phyloP scores from a whole-genome alignment of 805 yeast species.

The Candida pini region DNA sequence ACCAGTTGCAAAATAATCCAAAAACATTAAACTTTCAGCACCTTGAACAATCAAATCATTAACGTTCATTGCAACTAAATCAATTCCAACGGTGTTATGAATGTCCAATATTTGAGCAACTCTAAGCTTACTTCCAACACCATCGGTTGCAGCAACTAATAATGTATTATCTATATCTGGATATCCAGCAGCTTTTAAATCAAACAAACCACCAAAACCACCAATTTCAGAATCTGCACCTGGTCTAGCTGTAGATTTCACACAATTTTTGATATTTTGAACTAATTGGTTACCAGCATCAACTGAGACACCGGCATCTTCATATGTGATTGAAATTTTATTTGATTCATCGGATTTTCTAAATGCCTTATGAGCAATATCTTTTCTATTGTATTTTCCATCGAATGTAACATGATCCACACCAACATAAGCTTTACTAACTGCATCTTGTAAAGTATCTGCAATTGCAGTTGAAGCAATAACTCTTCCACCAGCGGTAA shows the following conservation, averaged over 20 bases:
- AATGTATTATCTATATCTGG: conserved; percentile 65
- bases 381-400: conserved; percentile 79
- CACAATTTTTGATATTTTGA: conserved; percentile 83
- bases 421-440: conserved; percentile 79
- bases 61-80: conserved; percentile 98
- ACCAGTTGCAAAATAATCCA: conserved; percentile 96
- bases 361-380: conserved; percentile 96
- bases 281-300: conserved; percentile 92
- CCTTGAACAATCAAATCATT: conserved; percentile 98
- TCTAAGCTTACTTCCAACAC: conserved; percentile 96
- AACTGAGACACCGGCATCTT: conserved; percentile 94
- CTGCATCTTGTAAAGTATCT: conserved; percentile 68
- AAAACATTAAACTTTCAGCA: conserved; percentile 92
- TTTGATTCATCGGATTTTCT: conserved; percentile 35
- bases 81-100: conserved; percentile 98
- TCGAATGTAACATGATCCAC: conserved; percentile 68
- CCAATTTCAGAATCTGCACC: conserved; percentile 99
- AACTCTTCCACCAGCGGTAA: conserved; percentile 95
- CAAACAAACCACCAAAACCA: conserved; percentile 97
- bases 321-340: conserved; percentile 66
- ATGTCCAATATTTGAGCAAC: conserved; percentile 86
- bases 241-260: conserved; percentile 85
- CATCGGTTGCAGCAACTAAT: conserved; percentile 96
- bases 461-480: conserved; percentile 91
- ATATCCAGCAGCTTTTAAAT: conserved; percentile 83